Base-by-base conservation (phyloP, 495 filamentous ascomycete species). In the Penicillium herquei region DNA sequence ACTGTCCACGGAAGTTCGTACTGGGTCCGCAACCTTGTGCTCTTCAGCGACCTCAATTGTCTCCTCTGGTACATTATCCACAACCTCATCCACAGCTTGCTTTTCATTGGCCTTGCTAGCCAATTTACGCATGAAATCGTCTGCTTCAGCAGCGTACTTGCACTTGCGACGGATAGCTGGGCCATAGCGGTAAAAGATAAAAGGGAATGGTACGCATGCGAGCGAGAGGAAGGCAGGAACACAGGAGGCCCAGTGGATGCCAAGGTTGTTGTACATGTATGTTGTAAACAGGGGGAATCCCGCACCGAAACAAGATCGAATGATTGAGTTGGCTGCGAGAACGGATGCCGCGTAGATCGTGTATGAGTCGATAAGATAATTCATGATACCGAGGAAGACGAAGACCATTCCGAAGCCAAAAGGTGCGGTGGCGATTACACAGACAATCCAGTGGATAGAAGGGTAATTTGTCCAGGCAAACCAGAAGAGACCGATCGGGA, bases 221-320 rank as follows among this genome's bases (percentile, higher is more conserved):
- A 90, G 62, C 1, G 84, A 78, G 5, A 91, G 71, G 64, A 90
- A 89, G 0, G 85, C 88, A 1, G 86, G 86, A 31, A 91, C 73
- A 3, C 79, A 81, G n/a, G 78, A 83, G 7, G 86, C 87, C 87
- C 87, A 90, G 65, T 90, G 85, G 46, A 85, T 81, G 49, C 88
- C 87, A 0, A 92, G 76, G 55, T 81, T 74, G 3, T 70, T 43
- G 69, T 87, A 91, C 83, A 90, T 85, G 50, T 84, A 69, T 0
- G 78, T 80, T 0, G 87, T 89, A 68, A 92, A 90, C 0, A 92
- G 75, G 0, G 88, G 88, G 67, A 91, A 91, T 0, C 77, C 84
- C 10, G 86, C 84, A 41, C 87, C 88, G 56, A 91, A 89, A 18
- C 71, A 47, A 3, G 73, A 78, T 9, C 81, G 71, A n/a, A 91